These are phyloP conservation scores for Trichophyton schoenleinii DNA, from an alignment of 2,329 filamentous ascomycete genomes.

Conservation along the genomic window DNA sequence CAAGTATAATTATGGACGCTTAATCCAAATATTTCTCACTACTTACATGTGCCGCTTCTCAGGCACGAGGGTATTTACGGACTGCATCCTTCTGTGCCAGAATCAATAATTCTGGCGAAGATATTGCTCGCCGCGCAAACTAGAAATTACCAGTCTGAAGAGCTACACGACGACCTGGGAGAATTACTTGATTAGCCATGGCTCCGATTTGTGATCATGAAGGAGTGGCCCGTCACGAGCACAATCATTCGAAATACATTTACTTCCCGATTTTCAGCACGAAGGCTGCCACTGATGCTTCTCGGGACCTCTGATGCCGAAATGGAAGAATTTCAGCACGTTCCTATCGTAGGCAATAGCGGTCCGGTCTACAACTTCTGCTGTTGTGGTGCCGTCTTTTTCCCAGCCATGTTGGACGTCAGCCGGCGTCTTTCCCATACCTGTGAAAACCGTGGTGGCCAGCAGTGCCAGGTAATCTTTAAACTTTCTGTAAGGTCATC, in stretches of 20 bases:
- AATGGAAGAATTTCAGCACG: not conserved
- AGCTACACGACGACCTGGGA: not conserved
- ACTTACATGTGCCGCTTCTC: not conserved
- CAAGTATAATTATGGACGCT: no score
- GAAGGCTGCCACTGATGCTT: not conserved
- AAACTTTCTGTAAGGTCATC: not conserved
- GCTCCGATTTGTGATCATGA: not conserved
- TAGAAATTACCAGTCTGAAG: not conserved
- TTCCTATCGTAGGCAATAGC: not conserved
- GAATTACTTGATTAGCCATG: not conserved
- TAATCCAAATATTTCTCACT: not conserved
- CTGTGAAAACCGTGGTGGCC: not conserved
- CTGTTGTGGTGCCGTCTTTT: not conserved
- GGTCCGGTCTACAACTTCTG: not conserved
- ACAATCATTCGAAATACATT: not conserved
- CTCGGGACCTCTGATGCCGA: not conserved
- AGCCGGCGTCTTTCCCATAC: not conserved
- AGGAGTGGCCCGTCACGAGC: not conserved
- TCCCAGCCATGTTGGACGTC: not conserved
- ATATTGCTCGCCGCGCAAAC: not conserved
- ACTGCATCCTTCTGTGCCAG: not conserved
- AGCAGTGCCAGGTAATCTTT: not conserved
- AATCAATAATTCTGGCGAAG: not conserved
- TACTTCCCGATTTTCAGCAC: not conserved
- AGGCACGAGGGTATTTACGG: no score